Evolutionary conservation across 2,329 filamentous ascomycete genomes (phyloP), one percentile per base, ranked within the genome.

Genomic region (Calcarisporium arbuscula): DNA sequence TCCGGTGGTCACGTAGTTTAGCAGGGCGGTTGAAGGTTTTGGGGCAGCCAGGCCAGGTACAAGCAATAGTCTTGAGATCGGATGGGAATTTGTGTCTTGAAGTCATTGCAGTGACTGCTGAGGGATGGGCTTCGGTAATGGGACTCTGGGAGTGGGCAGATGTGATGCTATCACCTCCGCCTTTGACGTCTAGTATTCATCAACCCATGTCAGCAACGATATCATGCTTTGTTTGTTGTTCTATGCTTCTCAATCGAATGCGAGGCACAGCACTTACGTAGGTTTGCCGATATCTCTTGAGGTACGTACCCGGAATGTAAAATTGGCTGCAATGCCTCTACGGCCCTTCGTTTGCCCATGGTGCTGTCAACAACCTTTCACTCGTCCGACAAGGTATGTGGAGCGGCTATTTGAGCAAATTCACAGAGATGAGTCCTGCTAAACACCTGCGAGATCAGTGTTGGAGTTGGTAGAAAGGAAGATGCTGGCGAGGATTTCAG

Each of bases 1-100:
- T 75, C 18, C 90, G 62, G 52, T 96, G 90, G 39, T 85, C 80
- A 40, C 82, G 71, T 5, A 95, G 70, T 19, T 86, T 78, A 21
- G 83, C 83, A 1, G 87, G 88, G 4, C 90, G 80, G 57, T 94
- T 94, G 67, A 92, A 96, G 7, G 81, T 79, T 62, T 94, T 94
- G 38, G 66, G 62, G 54, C 90, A 96, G 43, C 70, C 75, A 8
- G 80, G 73, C 55, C 77, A 81, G 1, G 82, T 78, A 61, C 90
- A 95, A 35, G 68, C 65, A 44, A 88, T 80, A 5, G 77, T 88
- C 65, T 94, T 94, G 39, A 78, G 69, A 53, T 77, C 85, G 28
- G 80, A 85, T 4, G 80, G 81, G 41, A 76, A 78, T 38, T 70
- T 75, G 38, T 62, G 57, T 10, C 64, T 61, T 5, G 74, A 69